phyloP scores from a whole-genome alignment of 805 yeast genomes.

The Spathaspora girioi region DNA sequence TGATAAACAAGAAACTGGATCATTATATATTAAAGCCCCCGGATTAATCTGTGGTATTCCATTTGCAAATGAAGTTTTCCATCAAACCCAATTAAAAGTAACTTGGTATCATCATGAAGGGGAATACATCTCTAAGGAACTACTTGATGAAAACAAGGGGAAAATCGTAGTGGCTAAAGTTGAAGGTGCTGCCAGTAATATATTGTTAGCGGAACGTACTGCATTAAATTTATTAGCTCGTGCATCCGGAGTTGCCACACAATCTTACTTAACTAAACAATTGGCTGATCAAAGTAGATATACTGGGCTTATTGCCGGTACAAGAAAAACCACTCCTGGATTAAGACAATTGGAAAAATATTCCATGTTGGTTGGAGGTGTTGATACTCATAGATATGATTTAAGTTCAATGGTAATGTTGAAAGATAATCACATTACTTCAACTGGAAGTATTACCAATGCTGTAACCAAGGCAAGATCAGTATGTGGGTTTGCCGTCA shows the following conservation, averaged over 20 bases:
- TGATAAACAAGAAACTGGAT: conserved; percentile 61
- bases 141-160: conserved; percentile 48
- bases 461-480: conserved; percentile 76
- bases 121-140: conserved; percentile 33
- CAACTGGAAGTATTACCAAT: conserved; percentile 85
- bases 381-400: conserved; percentile 89
- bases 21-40: conserved; percentile 72
- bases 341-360: conserved; percentile 84
- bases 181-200: conserved; percentile 74
- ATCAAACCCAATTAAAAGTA: conserved; percentile 66
- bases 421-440: conserved; percentile 90
- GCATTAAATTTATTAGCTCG: conserved; percentile 80
- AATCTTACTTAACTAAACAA: conserved; percentile 51
- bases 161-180: conserved; percentile 69
- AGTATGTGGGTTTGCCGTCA: conserved; percentile 84
- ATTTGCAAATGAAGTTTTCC: conserved; percentile 80
- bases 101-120: conserved; percentile 82
- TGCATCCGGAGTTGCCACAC: conserved; percentile 84
- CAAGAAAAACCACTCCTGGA: conserved; percentile 97
- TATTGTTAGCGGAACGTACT: conserved; percentile 81
- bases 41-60: conserved; percentile 87
- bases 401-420: conserved; percentile 93
- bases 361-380: conserved; percentile 93
- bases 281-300: conserved; percentile 69
- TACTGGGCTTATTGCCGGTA: conserved; percentile 86